Evolutionary conservation across 2,329 filamentous ascomycete genomes (phyloP).

Genomic region (Tolypocladium tropicale): DNA sequence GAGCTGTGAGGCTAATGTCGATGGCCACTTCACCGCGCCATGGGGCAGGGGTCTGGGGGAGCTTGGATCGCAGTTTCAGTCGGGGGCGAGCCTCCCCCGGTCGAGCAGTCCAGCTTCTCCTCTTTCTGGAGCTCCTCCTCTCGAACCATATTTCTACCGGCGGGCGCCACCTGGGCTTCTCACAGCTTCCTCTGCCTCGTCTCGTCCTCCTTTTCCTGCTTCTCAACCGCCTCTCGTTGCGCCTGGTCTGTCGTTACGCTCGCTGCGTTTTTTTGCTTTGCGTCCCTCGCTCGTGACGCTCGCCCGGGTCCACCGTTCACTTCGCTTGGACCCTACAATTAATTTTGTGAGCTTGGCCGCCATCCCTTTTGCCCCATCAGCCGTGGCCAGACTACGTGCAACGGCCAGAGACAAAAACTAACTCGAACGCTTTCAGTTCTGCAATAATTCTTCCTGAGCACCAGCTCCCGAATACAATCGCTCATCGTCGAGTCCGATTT

Average conservation of each 20-base stretch:
- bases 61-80: constrained; percentile 1
- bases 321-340: neutral
- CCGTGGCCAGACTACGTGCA: too few species aligned
- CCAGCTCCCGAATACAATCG: neutral
- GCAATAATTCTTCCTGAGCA: neutral
- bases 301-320: neutral
- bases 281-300: neutral
- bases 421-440: neutral
- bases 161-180: neutral
- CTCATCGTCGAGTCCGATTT: neutral
- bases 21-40: neutral
- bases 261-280: neutral
- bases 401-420: neutral
- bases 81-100: neutral
- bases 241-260: neutral
- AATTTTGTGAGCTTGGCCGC: neutral
- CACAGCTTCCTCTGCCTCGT: neutral
- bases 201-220: neutral
- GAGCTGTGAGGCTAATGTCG: neutral
- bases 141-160: neutral
- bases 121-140: neutral
- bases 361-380: neutral
- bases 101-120: too few species aligned
- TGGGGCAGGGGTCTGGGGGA: neutral
- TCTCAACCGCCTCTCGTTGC: neutral